Evolutionary conservation across 176 grass and related monocot genomes (phyloP).

Genomic region (Oryza australiensis): DNA sequence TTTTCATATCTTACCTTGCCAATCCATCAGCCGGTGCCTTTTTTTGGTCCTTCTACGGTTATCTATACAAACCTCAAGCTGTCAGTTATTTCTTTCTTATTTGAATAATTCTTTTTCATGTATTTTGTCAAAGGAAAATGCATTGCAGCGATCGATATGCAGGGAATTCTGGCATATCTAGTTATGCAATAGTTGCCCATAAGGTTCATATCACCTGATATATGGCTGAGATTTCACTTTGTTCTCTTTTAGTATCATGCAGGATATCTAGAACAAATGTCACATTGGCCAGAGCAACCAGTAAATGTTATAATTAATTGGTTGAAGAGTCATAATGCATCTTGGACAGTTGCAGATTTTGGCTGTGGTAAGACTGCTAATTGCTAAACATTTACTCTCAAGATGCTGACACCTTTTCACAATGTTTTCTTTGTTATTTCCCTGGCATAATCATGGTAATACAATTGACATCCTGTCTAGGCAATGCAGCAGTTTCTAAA

Average conservation of each 20-base stretch:
- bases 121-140: background rate
- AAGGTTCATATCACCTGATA: conserved; percentile 12
- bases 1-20: background rate
- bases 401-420: conserved; percentile 14
- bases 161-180: background rate
- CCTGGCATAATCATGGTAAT: background rate
- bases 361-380: conserved; percentile 73
- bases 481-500: conserved; percentile 76
- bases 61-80: background rate
- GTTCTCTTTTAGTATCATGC: conserved; percentile 80
- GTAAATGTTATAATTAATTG: conserved; percentile 86
- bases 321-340: conserved; percentile 67
- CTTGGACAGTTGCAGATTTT: conserved; percentile 93
- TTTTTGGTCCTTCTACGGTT: background rate
- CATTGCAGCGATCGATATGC: conserved; percentile 6
- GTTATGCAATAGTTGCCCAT: conserved; percentile 9
- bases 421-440: conserved; percentile 21
- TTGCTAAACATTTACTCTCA: background rate
- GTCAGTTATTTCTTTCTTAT: background rate
- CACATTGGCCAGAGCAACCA: conserved; percentile 87
- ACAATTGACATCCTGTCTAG: conserved; percentile 40
- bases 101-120: background rate
- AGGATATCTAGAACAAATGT: conserved; percentile 97
- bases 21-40: background rate
- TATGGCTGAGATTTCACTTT: conserved; percentile 27